Evolutionary conservation across 1,284 basidiomycete species (phyloP).

Genomic region (Acaromyces ingoldii): DNA sequence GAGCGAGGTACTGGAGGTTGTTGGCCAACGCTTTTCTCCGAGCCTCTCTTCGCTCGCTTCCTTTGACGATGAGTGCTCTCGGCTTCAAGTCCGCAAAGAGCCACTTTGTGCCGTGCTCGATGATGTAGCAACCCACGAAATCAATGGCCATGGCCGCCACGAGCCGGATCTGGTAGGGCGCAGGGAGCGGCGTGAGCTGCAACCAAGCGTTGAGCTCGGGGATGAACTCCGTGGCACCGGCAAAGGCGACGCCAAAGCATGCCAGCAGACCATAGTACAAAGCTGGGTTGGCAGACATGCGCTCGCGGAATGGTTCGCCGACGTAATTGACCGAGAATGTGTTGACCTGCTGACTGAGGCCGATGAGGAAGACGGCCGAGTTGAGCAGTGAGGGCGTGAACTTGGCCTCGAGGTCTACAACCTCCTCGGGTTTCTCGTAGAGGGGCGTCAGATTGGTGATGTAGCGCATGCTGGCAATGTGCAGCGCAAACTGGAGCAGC

Average conservation of each 20-base stretch:
- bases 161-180: conserved; percentile 55
- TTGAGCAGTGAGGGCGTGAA: conserved; percentile 47
- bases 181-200: conserved; percentile 87
- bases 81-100: conserved; percentile 86
- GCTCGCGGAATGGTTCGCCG: conserved; percentile 45
- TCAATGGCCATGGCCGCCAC: conserved; percentile 71
- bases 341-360: conserved; percentile 41
- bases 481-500: conserved; percentile 45
- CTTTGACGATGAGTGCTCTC: conserved; percentile 68
- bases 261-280: conserved; percentile 45
- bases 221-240: conserved; percentile 64
- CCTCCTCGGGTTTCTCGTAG: conserved; percentile 35
- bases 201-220: conserved; percentile 95
- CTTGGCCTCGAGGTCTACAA: conserved; percentile 46
- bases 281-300: conserved; percentile 40
- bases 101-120: conserved; percentile 77
- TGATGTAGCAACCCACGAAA: conserved; percentile 77
- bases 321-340: conserved; percentile 43
- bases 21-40: conserved; percentile 20
- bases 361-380: conserved; percentile 46
- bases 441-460: conserved; percentile 26
- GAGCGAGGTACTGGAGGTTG: conserved; percentile 6
- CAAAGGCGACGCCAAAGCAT: conserved; percentile 36
- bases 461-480: conserved; percentile 45
- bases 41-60: conserved; percentile 21